A percentile compares a stretch with the other conserved stretches of the same genome.
These are phyloP conservation scores for Lasiodiplodia citricola DNA, from an alignment of 2,329 filamentous ascomycete genomes.

Conservation along the genomic window DNA sequence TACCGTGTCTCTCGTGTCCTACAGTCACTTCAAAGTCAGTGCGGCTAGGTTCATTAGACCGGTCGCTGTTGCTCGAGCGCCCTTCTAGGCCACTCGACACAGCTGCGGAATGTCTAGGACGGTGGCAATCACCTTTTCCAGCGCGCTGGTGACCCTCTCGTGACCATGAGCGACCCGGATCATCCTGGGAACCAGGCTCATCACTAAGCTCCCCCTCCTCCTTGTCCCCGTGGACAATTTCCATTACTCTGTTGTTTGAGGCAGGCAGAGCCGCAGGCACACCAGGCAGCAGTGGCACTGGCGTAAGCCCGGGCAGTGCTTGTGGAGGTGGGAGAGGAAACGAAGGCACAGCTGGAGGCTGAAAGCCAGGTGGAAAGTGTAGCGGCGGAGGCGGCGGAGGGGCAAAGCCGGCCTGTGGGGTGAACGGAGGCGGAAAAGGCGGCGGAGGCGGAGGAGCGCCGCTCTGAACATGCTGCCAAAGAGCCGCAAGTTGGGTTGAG, in stretches of 20 bases:
- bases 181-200: slow-evolving; percentile 47
- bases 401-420: slow-evolving; percentile 31
- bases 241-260: slow-evolving; percentile 35
- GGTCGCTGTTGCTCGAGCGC: background rate
- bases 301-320: background rate
- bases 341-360: slow-evolving; percentile 27
- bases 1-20: slow-evolving; percentile 11
- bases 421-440: slow-evolving; percentile 38
- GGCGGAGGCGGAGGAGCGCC: slow-evolving; percentile 30
- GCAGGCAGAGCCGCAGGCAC: slow-evolving; percentile 25
- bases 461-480: slow-evolving; percentile 28
- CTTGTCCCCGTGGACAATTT: slow-evolving; percentile 50
- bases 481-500: slow-evolving; percentile 21
- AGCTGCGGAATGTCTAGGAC: slow-evolving; percentile 9
- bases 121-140: slow-evolving; percentile 21
- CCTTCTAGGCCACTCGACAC: background rate
- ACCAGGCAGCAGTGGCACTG: slow-evolving; percentile 26
- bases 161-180: background rate
- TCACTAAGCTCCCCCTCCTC: slow-evolving; percentile 84
- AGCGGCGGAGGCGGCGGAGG: slow-evolving; percentile 33
- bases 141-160: slow-evolving; percentile 10
- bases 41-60: slow-evolving; percentile 11
- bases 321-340: slow-evolving; percentile 20
- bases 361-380: slow-evolving; percentile 30
- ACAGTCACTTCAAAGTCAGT: slow-evolving; percentile 6